Percentiles rank a stretch among this genome's conserved stretches.
Conservation (phyloP, 225 moss, liverwort and hornwort genomes). For the Ulota crispa region DNA sequence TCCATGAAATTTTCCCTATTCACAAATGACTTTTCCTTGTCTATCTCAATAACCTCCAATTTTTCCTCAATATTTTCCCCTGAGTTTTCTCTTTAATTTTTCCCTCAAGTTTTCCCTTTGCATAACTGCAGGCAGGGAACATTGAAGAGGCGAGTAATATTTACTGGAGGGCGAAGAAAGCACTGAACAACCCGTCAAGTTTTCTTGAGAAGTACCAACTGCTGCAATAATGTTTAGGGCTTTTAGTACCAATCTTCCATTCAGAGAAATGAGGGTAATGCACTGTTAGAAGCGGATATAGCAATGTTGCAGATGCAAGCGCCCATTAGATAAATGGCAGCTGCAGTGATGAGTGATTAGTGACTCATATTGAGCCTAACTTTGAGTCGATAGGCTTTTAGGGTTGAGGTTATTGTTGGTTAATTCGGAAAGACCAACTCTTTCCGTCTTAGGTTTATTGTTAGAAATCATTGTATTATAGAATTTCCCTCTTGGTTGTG, state of each 20-base stretch:
- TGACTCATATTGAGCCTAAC: not conserved
- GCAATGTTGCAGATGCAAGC: not conserved
- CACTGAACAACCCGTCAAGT: constrained; percentile 59
- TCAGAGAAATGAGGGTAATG: constrained; percentile 3
- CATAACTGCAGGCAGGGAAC: constrained; percentile 68
- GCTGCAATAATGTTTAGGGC: constrained; percentile 21
- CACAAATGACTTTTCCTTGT: not conserved
- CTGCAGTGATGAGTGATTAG: not conserved
- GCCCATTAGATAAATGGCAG: not conserved
- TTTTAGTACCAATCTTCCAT: not conserved
- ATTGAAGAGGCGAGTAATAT: constrained; percentile 74
- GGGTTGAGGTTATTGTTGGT: not conserved
- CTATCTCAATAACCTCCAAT: not conserved
- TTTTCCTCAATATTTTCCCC: not conserved
- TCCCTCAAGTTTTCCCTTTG: not conserved
- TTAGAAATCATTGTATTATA: constrained; percentile 22
- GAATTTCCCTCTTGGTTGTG: not conserved
- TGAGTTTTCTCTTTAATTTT: not conserved
- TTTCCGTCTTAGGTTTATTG: not conserved
- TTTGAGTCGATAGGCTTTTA: constrained; percentile 7
- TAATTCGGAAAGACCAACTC: not conserved
- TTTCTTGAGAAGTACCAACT: constrained; percentile 70
- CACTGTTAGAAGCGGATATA: not conserved
- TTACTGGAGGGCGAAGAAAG: constrained; percentile 85
- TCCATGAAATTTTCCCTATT: no score